phyloP scores from a whole-genome alignment of 352 stramenopile genomes.

The Phytopythium sindhum region DNA sequence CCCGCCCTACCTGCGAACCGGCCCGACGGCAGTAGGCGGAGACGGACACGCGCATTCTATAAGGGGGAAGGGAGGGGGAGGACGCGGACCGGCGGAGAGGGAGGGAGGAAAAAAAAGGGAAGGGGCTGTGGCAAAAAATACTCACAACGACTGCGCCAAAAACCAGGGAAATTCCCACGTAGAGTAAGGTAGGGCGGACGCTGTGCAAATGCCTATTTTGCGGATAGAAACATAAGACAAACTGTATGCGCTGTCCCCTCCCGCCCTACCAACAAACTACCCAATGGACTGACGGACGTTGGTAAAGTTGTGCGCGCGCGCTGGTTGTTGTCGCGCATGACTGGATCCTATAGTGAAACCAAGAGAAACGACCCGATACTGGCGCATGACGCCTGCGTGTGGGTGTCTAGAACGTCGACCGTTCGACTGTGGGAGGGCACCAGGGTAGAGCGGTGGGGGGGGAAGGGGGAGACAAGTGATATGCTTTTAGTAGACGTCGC shows the following conservation, averaged over 20 bases:
- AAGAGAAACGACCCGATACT: not conserved
- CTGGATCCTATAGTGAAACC: not conserved
- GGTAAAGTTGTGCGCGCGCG: not conserved
- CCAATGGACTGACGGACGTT: too few species aligned
- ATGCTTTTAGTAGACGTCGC: too few species aligned
- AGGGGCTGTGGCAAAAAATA: not conserved
- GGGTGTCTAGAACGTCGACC: not conserved
- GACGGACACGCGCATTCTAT: slow-evolving; percentile 11
- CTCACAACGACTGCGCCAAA: not conserved
- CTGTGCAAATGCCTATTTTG: not conserved
- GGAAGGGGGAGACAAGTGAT: too few species aligned
- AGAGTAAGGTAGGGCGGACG: not conserved
- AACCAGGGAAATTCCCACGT: not conserved
- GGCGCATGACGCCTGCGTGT: not conserved
- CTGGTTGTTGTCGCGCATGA: not conserved
- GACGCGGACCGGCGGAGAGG: not conserved
- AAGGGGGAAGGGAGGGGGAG: not conserved
- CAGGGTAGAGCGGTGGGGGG: not conserved
- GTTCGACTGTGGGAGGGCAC: not conserved
- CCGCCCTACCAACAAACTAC: too few species aligned
- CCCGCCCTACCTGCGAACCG: not conserved
- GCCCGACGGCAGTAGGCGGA: not conserved
- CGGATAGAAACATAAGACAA: not conserved
- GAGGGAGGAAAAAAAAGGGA: slow-evolving; percentile 1
- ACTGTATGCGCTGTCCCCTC: not conserved